Evolutionary conservation across 1,284 basidiomycete genomes (phyloP), one percentile per base, ranked within the genome.

Genomic region (Ceratobasidium sp.): DNA sequence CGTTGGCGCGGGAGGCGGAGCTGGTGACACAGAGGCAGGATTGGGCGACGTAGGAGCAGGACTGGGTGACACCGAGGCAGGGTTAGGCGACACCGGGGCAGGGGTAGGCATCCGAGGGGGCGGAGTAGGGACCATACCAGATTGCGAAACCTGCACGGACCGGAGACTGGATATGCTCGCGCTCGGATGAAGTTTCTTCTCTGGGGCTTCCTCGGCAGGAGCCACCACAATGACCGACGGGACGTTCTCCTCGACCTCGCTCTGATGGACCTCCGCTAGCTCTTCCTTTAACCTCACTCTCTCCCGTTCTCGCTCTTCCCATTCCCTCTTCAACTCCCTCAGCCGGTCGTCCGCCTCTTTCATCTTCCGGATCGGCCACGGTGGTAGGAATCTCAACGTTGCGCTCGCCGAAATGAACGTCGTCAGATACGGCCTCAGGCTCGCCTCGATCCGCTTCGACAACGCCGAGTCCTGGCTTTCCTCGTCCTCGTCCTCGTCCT

Each of bases 351-450:
- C 94, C 9, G 97, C 84, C 77, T 94, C 89, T 78, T 93, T 93
- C 93, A 98, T 96, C 75, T 88, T 87, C 3, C 88, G 85, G 41
- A 98, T 88, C 1, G 95, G 92, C 79, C 93, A 90, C 0, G 96
- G 96, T 16, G 96, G 95, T 14, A 91, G 92, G 81, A 97, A 96
- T 13, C 93, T 89, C 49, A 98, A 85, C 0, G 94, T 94, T 0
- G 95, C 92, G 6, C 95, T 97, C 41, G 95, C 93, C 0, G 95
- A 97, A 29, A 98, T 92, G 78, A 95, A 93, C 0, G 93, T 96
- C 75, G 85, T 88, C 76, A 87, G 84, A 80, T 97, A 98, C 0
- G 93, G 93, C 53, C 92, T 87, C 16, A 98, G 85, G 0, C 93
- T 90, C 73, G 90, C 85, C 61, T 93, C 89, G 53, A 96, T 93